Evolutionary conservation across 768 basidiomycete genomes (phyloP).

Genomic region (Amanita exitialis): DNA sequence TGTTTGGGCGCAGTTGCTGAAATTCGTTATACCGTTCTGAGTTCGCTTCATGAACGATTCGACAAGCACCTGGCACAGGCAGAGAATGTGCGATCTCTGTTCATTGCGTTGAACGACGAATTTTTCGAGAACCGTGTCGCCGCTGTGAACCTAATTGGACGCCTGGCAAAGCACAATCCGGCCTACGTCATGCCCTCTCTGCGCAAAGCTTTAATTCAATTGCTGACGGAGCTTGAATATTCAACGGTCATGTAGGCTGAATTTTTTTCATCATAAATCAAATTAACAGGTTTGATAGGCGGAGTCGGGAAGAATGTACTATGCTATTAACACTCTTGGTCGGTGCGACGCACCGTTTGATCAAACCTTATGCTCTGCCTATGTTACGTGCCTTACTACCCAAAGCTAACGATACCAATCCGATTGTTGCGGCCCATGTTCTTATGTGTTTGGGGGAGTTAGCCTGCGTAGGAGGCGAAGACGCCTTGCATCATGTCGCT

Average conservation of each 20-base stretch:
- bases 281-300: constrained; percentile 31
- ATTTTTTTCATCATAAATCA: not conserved
- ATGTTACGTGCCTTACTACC: constrained; percentile 88
- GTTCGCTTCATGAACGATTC: constrained; percentile 83
- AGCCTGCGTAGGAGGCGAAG: constrained; percentile 88
- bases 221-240: constrained; percentile 94
- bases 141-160: constrained; percentile 87
- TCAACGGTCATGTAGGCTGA: constrained; percentile 61
- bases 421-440: constrained; percentile 86
- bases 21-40: constrained; percentile 82
- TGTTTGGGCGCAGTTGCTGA: constrained; percentile 42
- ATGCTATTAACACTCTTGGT: constrained; percentile 83
- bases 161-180: constrained; percentile 90
- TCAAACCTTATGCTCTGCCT: constrained; percentile 91
- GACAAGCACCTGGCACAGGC: constrained; percentile 97
- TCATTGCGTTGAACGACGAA: constrained; percentile 96
- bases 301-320: constrained; percentile 87
- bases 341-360: constrained; percentile 84
- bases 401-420: constrained; percentile 79
- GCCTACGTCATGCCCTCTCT: constrained; percentile 98
- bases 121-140: constrained; percentile 87
- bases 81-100: constrained; percentile 94
- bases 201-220: constrained; percentile 89
- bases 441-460: constrained; percentile 93
- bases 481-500: constrained; percentile 71